Evolutionary conservation across 78 protist species (phyloP).

Genomic region (Dictyostelium discoideum): dicty_2.7 NC_007091.3:2892501-2893000

Average conservation of each 20-base stretch:
- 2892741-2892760: not conserved
- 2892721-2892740: slow-evolving; percentile 1
- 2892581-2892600: slow-evolving; percentile 20
- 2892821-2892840: slow-evolving; percentile 9
- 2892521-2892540: not conserved
- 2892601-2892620: not conserved
- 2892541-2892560: not conserved
- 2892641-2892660: not conserved
- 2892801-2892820: not conserved
- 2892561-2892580: not conserved
- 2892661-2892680: not conserved
- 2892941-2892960: not conserved
- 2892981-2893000: not conserved
- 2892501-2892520: not conserved
- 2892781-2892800: not conserved
- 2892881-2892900: slow-evolving; percentile 42
- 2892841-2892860: not conserved
- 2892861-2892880: not conserved
- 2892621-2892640: not conserved
- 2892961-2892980: not conserved
- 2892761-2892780: not conserved
- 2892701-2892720: not conserved
- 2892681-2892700: not conserved
- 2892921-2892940: not conserved
- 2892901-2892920: not conserved